Percentiles rank a stretch among this genome's conserved stretches.
These are phyloP conservation scores for Ophidiomyces ophidiicola DNA, from an alignment of 2,329 filamentous ascomycete species.

Conservation along the genomic window DNA sequence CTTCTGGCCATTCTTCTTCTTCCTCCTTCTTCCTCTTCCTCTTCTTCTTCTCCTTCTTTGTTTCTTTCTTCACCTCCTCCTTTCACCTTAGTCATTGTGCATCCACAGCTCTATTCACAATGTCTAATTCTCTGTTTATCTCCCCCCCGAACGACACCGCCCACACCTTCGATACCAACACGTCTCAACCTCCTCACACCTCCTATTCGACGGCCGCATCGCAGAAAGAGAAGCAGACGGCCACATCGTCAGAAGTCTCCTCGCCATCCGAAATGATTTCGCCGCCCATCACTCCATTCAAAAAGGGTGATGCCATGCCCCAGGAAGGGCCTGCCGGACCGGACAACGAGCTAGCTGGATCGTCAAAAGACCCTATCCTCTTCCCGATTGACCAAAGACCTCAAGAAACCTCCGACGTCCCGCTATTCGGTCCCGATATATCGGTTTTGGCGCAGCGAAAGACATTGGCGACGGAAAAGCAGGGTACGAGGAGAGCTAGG, in stretches of 20 bases:
- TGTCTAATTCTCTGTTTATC: too few relatives aligned
- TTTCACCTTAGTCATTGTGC: not conserved
- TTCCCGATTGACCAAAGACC: conserved; percentile 27
- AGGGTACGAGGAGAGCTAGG: too few relatives aligned
- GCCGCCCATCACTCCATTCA: conserved; percentile 36
- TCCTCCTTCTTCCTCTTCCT: conserved; percentile 10
- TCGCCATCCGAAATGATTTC: conserved; percentile 35
- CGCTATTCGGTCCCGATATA: conserved; percentile 28
- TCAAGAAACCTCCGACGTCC: conserved; percentile 28
- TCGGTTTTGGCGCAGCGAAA: conserved; percentile 26
- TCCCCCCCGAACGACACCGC: conserved; percentile 39
- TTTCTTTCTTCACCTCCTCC: conserved; percentile 2
- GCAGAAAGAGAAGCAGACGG: too few relatives aligned
- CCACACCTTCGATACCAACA: conserved; percentile 33
- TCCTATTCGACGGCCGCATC: too few relatives aligned
- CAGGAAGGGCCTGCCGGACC: too few relatives aligned
- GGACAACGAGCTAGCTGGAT: conserved; percentile 19
- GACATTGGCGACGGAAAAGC: too few relatives aligned
- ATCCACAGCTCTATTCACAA: conserved; percentile 1
- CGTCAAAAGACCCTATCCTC: conserved; percentile 30
- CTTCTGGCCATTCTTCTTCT: conserved; percentile 3
- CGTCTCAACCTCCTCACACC: too few relatives aligned
- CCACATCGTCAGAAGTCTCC: too few relatives aligned
- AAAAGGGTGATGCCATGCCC: conserved; percentile 26
- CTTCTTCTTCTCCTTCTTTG: conserved; percentile 6